These are phyloP conservation scores for Scheffersomyces quercinus DNA, from an alignment of 1,139 yeast genomes.

Conservation along the genomic window DNA sequence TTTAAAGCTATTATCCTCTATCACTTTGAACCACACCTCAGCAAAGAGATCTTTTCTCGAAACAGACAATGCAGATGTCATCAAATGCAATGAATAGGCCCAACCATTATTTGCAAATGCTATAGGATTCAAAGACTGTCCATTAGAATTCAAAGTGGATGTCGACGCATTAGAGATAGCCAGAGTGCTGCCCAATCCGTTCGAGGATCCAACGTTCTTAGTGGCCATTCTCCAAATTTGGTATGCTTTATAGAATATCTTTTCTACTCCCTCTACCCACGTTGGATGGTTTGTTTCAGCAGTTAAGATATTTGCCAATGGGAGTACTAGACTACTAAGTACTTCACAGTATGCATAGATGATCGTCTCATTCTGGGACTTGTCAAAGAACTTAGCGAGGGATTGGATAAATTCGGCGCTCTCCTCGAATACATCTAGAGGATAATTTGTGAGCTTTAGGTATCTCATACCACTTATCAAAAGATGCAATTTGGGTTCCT, in stretches of 20 bases:
- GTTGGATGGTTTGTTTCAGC: slow-evolving; percentile 96
- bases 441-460: slow-evolving; percentile 74
- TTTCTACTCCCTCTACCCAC: slow-evolving; percentile 82
- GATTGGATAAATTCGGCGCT: slow-evolving; percentile 87
- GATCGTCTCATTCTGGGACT: slow-evolving; percentile 63
- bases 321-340: slow-evolving; percentile 68
- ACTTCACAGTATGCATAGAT: slow-evolving; percentile 85
- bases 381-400: slow-evolving; percentile 75
- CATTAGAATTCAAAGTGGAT: slow-evolving; percentile 2
- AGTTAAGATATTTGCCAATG: slow-evolving; percentile 81
- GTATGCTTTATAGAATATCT: slow-evolving; percentile 55
- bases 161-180: not conserved
- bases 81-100: slow-evolving; percentile 69
- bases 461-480: slow-evolving; percentile 91
- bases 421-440: slow-evolving; percentile 88
- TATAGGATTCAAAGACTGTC: not conserved
- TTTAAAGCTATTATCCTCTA: slow-evolving; percentile 51
- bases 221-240: slow-evolving; percentile 31
- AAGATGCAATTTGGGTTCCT: slow-evolving; percentile 72
- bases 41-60: slow-evolving; percentile 78
- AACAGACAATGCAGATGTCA: slow-evolving; percentile 76
- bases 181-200: not conserved
- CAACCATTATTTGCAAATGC: slow-evolving; percentile 49
- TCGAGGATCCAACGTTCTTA: not conserved
- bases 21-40: slow-evolving; percentile 68